A percentile compares a stretch with the other conserved stretches of the same genome.
These are phyloP conservation scores for Sporobolomyces roseus DNA, from an alignment of 768 basidiomycete genomes.

Conservation along the genomic window DNA sequence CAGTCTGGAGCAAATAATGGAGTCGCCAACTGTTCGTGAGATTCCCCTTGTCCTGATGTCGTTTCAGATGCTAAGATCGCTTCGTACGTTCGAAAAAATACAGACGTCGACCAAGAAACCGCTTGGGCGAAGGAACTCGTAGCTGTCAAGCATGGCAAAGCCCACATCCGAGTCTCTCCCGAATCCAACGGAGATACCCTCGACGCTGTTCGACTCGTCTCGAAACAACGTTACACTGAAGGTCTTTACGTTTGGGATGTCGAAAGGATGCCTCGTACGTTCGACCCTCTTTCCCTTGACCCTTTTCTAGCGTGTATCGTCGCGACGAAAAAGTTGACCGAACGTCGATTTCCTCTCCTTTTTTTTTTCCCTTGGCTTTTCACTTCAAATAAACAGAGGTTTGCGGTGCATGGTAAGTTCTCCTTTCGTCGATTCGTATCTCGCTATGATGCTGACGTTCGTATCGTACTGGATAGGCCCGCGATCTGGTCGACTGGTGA, in stretches of 20 bases:
- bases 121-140: constrained; percentile 18
- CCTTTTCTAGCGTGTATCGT: neutral
- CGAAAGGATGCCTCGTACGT: constrained; percentile 7
- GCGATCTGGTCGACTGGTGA: neutral
- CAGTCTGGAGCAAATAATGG: constrained; percentile 18
- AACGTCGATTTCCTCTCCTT: neutral
- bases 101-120: constrained; percentile 15
- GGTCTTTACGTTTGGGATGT: constrained; percentile 25
- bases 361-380: too few species aligned
- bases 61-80: too few species aligned
- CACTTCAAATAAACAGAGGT: too few species aligned
- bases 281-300: neutral
- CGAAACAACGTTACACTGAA: constrained; percentile 16
- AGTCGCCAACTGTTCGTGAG: constrained; percentile 22
- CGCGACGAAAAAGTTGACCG: neutral
- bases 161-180: constrained; percentile 22
- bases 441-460: too few species aligned
- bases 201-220: constrained; percentile 16
- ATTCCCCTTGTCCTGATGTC: too few species aligned
- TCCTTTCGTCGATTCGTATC: too few species aligned
- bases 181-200: neutral
- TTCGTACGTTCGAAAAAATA: too few species aligned
- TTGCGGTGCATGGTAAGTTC: constrained; percentile 2
- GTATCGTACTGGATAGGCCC: too few species aligned
- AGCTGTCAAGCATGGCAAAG: constrained; percentile 23